Conservation (phyloP, 1,284 basidiomycete species). For the Inonotus obliquus region DNA sequence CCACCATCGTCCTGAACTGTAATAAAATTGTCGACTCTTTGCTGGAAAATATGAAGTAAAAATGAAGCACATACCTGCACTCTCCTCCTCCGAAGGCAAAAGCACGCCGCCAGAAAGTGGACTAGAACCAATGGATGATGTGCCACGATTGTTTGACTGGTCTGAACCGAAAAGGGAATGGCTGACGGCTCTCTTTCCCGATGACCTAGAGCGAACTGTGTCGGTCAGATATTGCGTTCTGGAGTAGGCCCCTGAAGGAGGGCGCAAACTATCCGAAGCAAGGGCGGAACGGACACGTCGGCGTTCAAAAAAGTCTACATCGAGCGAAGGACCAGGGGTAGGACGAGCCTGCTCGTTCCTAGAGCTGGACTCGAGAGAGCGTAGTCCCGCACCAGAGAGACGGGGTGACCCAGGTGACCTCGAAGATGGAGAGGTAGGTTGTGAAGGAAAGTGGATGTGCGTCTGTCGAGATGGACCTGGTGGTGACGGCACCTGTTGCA, state of each 20-base stretch:
- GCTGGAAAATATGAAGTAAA: background rate
- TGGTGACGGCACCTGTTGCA: background rate
- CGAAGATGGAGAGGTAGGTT: background rate
- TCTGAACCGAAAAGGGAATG: background rate
- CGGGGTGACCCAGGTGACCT: background rate
- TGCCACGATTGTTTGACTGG: background rate
- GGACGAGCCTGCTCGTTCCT: slow-evolving; percentile 8
- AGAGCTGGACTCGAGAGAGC: slow-evolving; percentile 1
- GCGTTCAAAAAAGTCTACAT: slow-evolving; percentile 38
- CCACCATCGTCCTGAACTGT: slow-evolving; percentile 18
- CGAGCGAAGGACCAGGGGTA: slow-evolving; percentile 30
- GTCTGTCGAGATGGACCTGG: slow-evolving; percentile 7
- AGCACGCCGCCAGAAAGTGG: slow-evolving; percentile 4
- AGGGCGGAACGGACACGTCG: slow-evolving; percentile 15
- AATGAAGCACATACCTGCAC: slow-evolving; percentile 1
- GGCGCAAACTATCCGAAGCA: slow-evolving; percentile 8
- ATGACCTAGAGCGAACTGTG: background rate
- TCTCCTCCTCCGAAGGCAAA: slow-evolving; percentile 6
- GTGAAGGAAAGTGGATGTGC: slow-evolving; percentile 13
- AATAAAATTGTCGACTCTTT: background rate
- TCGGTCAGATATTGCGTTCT: slow-evolving; percentile 10
- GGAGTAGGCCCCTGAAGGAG: background rate
- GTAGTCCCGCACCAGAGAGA: slow-evolving; percentile 5
- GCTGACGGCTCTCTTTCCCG: slow-evolving; percentile 3
- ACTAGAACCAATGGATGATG: slow-evolving; percentile 13